A percentile compares a stretch with the other conserved stretches of the same genome.
phyloP scores from a whole-genome alignment of 208 protist genomes.

The Trypanosoma avium region DNA sequence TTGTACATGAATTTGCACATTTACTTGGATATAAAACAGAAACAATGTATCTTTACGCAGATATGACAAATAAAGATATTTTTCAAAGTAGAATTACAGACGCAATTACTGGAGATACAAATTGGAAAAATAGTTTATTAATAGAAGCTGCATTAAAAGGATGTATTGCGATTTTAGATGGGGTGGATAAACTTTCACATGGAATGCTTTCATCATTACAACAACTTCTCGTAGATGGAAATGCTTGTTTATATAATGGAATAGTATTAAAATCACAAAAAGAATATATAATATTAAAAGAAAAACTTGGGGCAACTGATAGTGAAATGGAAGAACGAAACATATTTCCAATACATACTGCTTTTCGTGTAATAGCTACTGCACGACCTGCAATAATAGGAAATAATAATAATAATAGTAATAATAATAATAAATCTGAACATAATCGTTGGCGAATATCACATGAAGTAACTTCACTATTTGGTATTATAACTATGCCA shows the following conservation, averaged over 20 bases:
- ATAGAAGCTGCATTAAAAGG: constrained; percentile 86
- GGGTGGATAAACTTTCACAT: constrained; percentile 83
- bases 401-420: constrained; percentile 21
- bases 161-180: constrained; percentile 89
- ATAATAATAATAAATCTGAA: constrained; percentile 9
- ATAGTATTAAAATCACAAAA: constrained; percentile 69
- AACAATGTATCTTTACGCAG: constrained; percentile 89
- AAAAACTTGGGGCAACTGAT: constrained; percentile 37
- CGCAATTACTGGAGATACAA: constrained; percentile 75
- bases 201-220: constrained; percentile 82
- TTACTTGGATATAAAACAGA: constrained; percentile 66
- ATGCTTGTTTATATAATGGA: constrained; percentile 79
- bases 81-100: constrained; percentile 92
- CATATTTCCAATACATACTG: constrained; percentile 86
- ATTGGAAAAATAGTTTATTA: constrained; percentile 86
- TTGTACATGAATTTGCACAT: constrained; percentile 73
- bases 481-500: constrained; percentile 85
- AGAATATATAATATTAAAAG: constrained; percentile 67
- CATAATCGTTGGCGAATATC: constrained; percentile 57
- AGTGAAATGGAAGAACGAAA: constrained; percentile 47
- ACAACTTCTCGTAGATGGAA: constrained; percentile 81
- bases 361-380: constrained; percentile 89
- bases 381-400: constrained; percentile 44
- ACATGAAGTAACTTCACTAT: constrained; percentile 85
- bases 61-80: constrained; percentile 95